Evolutionary conservation across 2,329 filamentous ascomycete species (phyloP), one percentile per base, ranked within the genome.

Genomic region (Colletotrichum theobromicola): DNA sequence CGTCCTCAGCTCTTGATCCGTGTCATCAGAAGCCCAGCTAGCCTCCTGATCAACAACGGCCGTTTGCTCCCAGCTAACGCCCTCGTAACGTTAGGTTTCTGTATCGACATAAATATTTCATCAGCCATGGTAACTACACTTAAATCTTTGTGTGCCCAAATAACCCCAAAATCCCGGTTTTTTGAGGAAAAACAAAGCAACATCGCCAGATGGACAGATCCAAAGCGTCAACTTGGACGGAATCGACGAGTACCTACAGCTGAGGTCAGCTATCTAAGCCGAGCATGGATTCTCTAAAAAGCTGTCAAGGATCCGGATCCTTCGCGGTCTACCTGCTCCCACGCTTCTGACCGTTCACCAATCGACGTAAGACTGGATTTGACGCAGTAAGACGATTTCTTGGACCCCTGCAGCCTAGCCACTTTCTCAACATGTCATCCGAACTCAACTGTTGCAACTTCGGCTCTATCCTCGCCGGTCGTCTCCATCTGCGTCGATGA

Each of bases 261-360:
- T 61, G 57, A 6, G 12, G 4, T 12, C 50, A 55, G 50, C 50
- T 28, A 21, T 28, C 4, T 18, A 16, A 7, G 5, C 15, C 18
- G n/a, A 21, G 10, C 26, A 55, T 12, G 30, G 30, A 32, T 32
- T 32, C 9, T 10, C 30, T 32, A 9, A 9, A 9, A 10, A 32
- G 30, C n/a, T n/a, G 42, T 50, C 60, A n/a, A 37, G 60, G 60
- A 62, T 62, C n/a, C 34, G 32, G 9, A 62, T 62, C 60, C 60
- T 62, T 37, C n/a, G n/a, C 24, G n/a, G n/a, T 42, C 60, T 24
- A n/a, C 42, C 42, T 50, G 30, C 35, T 42, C 9, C 35, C 24
- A 28, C 21, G 21, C n/a, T 15, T n/a, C 32, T 26, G 21, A 57
- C 53, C 60, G 6, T 30, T 42, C 24, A 30, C 34, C 35, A 7